Conservation (phyloP, 441 rosid genomes). For the Syzygium malaccense region DNA sequence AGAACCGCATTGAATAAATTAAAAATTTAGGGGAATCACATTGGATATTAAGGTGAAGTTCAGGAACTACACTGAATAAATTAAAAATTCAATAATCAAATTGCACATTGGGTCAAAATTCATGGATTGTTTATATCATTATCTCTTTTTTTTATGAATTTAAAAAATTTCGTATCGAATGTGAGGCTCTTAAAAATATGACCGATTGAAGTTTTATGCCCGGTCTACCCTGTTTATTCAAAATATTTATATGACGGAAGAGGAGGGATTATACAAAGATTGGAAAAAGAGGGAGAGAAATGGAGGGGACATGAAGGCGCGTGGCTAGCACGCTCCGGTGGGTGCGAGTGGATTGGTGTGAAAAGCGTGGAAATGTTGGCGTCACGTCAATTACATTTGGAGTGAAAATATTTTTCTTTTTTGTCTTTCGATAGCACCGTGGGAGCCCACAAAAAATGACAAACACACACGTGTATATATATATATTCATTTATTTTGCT, state of each 20-base stretch:
- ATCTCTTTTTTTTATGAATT: too few species aligned
- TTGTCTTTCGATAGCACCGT: neutral
- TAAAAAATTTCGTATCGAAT: neutral
- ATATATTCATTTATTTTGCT: neutral
- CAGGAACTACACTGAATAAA: neutral
- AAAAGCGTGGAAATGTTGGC: neutral
- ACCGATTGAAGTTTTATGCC: neutral
- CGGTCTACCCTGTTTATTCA: neutral
- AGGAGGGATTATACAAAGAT: neutral
- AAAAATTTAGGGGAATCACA: too few species aligned
- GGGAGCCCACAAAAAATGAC: neutral
- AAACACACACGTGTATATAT: neutral
- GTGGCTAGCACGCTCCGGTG: neutral
- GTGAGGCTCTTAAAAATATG: rapidly evolving
- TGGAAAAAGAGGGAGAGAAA: neutral
- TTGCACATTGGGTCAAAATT: neutral
- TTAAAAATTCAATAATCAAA: neutral
- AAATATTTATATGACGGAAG: neutral
- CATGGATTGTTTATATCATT: rapidly evolving
- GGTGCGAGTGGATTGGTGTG: neutral
- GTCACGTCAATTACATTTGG: neutral
- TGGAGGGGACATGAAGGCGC: neutral
- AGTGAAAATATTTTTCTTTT: neutral
- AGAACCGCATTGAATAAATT: rapidly evolving
- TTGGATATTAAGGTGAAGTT: too few species aligned